Evolutionary conservation across 768 basidiomycete species (phyloP), one percentile per base, ranked within the genome.

Genomic region (Calocera cornea): DNA sequence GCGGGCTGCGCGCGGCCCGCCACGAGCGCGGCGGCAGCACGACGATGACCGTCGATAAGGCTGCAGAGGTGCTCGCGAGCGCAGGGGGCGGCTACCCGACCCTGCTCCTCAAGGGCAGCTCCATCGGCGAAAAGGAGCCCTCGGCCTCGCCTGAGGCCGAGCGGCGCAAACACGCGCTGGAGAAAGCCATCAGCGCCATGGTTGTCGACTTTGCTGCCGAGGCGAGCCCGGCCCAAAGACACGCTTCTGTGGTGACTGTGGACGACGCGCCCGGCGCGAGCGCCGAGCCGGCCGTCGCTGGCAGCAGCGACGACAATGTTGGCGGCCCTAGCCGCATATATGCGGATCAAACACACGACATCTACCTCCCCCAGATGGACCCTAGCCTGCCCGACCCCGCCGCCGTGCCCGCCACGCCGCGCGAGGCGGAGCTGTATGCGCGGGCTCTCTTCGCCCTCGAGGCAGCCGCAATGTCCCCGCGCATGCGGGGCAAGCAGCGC

Each of bases 1-100:
- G 14, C 11, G 54, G 31, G 36, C 36, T 38, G 36, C 36, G 36
- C 36, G 14, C 36, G 36, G 36, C 36, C 36, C 54, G 54, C 11
- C 54, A 60, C 31, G 54, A 60, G 54, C 54, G 54, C 16, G 54
- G 54, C 54, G 54, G 54, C 7, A 60, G 54, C 31, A 60, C 54
- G 54, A 60, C 54, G 24, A 29, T 60, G 54, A 60, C 54, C 7
- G 5, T 60, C 22, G 54, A 60, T 2, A 27, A 27, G 10, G 31
- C 54, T 19, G 54, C 31, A 10, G 54, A 33, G 19, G 31, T 19
- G 5, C 14, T 11, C 11, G 24, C 54, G 8, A 16, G 14, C 16
- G 54, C 54, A 5, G 54, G 7, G 24, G 44, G 44, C 19, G 16
- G 24, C 44, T 60, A 60, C 19, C 54, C 54, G 27, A 60, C 54